Evolutionary conservation across 2,329 filamentous ascomycete genomes (phyloP).

Genomic region (Exophiala mesophila): DNA sequence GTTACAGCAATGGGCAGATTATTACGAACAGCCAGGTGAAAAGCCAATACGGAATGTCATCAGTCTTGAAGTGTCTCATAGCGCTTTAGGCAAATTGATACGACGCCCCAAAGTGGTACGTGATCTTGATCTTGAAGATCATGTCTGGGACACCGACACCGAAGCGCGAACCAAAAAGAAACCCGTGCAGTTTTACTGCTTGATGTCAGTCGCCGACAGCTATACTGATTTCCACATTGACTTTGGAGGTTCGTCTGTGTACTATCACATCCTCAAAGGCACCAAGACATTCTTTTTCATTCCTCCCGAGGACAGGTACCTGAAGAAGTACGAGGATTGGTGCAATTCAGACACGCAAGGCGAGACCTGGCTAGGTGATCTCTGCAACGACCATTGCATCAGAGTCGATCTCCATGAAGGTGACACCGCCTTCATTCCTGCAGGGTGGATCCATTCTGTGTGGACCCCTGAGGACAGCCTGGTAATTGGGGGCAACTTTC

Average conservation of each 20-base stretch:
- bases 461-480: constrained; percentile 66
- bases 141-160: constrained; percentile 46
- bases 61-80: constrained; percentile 63
- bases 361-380: constrained; percentile 59
- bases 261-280: constrained; percentile 64
- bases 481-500: constrained; percentile 66
- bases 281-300: constrained; percentile 70
- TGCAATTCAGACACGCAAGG: constrained; percentile 63
- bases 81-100: constrained; percentile 57
- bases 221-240: constrained; percentile 70
- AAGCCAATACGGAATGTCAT: constrained; percentile 66
- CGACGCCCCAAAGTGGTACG: constrained; percentile 61
- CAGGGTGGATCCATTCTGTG: constrained; percentile 67
- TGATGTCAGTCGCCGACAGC: constrained; percentile 67
- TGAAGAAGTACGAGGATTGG: constrained; percentile 69
- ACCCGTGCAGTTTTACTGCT: constrained; percentile 63
- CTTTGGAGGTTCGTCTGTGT: constrained; percentile 66
- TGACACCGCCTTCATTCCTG: constrained; percentile 67
- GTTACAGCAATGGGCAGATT: constrained; percentile 62
- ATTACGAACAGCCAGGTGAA: constrained; percentile 57
- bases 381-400: constrained; percentile 60
- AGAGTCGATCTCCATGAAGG: constrained; percentile 61
- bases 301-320: constrained; percentile 61
- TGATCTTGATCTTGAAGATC: constrained; percentile 53
- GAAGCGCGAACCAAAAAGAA: constrained; percentile 54